Conservation (phyloP, 78 protist genomes). For the Dictyostelium citrinum region DNA sequence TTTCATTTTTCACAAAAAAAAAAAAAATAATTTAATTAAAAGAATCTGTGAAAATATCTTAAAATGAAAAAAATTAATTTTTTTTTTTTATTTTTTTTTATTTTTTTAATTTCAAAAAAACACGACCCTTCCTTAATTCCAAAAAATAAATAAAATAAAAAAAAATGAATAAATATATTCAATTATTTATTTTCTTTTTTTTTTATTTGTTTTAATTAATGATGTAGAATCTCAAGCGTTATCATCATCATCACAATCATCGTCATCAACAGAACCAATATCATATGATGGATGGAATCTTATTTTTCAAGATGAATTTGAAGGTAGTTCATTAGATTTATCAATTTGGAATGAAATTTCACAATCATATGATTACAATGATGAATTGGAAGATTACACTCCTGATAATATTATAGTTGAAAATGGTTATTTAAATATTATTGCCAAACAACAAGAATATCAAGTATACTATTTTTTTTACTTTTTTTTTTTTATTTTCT, state of each 20-base stretch:
- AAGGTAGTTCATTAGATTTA: not conserved
- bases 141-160: not conserved
- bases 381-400: not conserved
- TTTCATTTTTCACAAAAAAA: no score
- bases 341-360: not conserved
- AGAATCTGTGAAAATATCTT: no score
- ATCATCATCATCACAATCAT: not conserved
- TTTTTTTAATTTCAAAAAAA: no score
- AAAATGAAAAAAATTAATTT: no score
- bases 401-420: not conserved
- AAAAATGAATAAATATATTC: not conserved
- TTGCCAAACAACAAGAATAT: not conserved
- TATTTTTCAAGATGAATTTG: not conserved
- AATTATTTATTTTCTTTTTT: not conserved
- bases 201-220: not conserved
- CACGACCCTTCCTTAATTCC: not conserved
- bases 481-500: not conserved
- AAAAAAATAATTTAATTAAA: not conserved
- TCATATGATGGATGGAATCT: slow-evolving; percentile 9
- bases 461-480: not conserved
- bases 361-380: not conserved
- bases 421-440: not conserved
- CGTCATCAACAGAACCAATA: not conserved
- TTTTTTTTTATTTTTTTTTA: no score
- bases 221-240: not conserved